Conservation (phyloP, 2,329 filamentous ascomycete species). For the Cladosporium sp. region DNA sequence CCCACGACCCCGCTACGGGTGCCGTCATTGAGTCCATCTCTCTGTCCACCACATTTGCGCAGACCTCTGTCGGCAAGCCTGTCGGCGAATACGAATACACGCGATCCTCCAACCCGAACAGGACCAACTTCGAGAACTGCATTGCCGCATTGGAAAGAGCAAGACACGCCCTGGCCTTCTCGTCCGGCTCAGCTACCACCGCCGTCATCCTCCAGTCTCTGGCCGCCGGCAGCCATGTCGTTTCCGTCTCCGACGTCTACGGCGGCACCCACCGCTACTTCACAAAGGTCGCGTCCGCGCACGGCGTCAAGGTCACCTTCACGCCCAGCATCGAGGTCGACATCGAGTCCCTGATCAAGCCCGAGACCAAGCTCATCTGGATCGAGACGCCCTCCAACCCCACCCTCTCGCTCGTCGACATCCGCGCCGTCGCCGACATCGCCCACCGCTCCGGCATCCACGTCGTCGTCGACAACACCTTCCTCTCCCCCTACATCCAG, state of each 20-base stretch:
- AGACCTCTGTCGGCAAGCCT: constrained; percentile 78
- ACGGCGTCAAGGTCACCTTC: constrained; percentile 92
- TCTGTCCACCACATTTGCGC: constrained; percentile 93
- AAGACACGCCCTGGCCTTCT: constrained; percentile 87
- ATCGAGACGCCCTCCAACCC: constrained; percentile 95
- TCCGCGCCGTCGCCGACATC: constrained; percentile 71
- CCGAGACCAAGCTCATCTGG: constrained; percentile 91
- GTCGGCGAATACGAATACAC: constrained; percentile 90
- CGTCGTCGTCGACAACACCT: constrained; percentile 99
- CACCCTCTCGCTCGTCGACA: constrained; percentile 87
- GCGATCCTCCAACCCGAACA: constrained; percentile 88
- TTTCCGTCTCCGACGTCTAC: constrained; percentile 96
- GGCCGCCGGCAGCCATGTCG: constrained; percentile 83
- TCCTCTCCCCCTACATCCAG: constrained; percentile 92
- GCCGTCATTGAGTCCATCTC: constrained; percentile 96
- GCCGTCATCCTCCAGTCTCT: constrained; percentile 90
- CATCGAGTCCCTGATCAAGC: constrained; percentile 74
- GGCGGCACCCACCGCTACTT: constrained; percentile 98
- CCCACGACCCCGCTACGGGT: constrained; percentile 83
- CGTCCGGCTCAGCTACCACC: constrained; percentile 88
- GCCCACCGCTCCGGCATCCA: constrained; percentile 84
- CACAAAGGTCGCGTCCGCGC: constrained; percentile 91
- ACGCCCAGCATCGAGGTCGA: constrained; percentile 87
- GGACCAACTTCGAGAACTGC: constrained; percentile 86
- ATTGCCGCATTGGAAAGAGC: constrained; percentile 90